Base-by-base conservation (phyloP, 2,329 filamentous ascomycete species). In the Tolypocladium album region DNA sequence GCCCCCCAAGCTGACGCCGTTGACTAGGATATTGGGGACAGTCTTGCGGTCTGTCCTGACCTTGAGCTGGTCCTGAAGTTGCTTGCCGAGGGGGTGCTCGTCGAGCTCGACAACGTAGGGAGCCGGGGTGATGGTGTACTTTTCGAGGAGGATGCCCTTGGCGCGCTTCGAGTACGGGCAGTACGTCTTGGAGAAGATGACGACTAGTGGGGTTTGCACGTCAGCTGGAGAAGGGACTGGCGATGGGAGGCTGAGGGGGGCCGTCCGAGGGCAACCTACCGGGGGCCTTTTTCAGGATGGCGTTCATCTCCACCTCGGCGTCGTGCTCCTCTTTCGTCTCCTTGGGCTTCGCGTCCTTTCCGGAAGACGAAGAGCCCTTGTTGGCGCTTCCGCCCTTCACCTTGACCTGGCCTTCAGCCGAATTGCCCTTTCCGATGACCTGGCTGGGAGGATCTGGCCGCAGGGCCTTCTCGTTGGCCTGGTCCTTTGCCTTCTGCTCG, bases 111-210 rank as follows among this genome's bases (percentile, higher is more conserved):
- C 92, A 9, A 99, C 88, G 69, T 87, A 89, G 0, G 94, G 94
- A 13, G 84, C 76, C 0, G 94, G 94, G 0, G 85, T 82, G 70
- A 99, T 95, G 59, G 79, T 79, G 78, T 97, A 97, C 67, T 88
- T 87, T 27, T 92, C 85, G 50, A 96, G 84, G 47, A 99, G 83
- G 60, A 97, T 83, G 52, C 81, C 79, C 76, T 99, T 99, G 55
- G 94, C 94, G 66, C 85, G 86, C 70, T 86, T 88, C 58, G 92
- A 97, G 76, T 84, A 88, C 0, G 89, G 91, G 74, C 94, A 99
- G 76, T 93, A 96, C 1, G 89, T 85, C 75, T 99, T 97, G 64
- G 92, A 96, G 78, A 97, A 97, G 67, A 99, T 90, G 71, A 97
- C 89, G 62, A 97, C 91, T 94, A 65, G 3, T 17, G 22, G 8